Base-by-base conservation (phyloP, 2,329 filamentous ascomycete species). In the Colletotrichum tamarilloi region DNA sequence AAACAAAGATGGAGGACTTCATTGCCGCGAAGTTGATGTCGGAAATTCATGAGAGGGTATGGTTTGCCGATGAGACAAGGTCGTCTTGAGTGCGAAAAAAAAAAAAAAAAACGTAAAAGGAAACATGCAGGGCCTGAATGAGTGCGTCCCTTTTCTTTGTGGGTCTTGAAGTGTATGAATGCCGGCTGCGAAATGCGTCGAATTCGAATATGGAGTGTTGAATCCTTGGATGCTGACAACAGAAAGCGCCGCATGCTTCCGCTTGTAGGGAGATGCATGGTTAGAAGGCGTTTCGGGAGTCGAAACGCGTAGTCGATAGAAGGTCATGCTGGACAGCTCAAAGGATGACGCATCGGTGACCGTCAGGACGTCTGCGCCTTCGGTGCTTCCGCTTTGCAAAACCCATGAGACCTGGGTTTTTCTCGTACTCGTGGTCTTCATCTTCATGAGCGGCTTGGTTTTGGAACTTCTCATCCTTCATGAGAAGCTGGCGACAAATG, bases 401-500 rank as follows among this genome's bases (percentile, higher is more conserved):
- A 26, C 79, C 78, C 16, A 74, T 73, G 71, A 78, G 76, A 74
- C 80, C 77, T 62, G 86, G 84, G 52, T 83, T 82, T 68, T 85
- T 86, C 75, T 84, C 84, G 30, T 85, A 81, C 19, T 86, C 82
- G 30, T 84, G 81, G 28, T 85, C 82, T 19, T 86, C 82, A 22
- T 84, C 82, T 19, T 73, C 67, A 8, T 73, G 66, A 26, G 84
- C 81, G n/a, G 86, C 82, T 28, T 84, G 82, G 19, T 78, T 79
- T 28, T 84, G 81, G 24, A 79, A 78, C 3, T 85, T 83, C 77
- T 92, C 90, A 74, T 96, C 93, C 78, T 91, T 93, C 74, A 92
- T 88, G 71, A 97, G 90, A 84, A 97, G 95, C 82, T 97, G 94
- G 73, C 94, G 89, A 80, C 94, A 96, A 68, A 97, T 88, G 81